Evolutionary conservation across 768 basidiomycete species (phyloP).

Genomic region (Lactarius hatsudake): DNA sequence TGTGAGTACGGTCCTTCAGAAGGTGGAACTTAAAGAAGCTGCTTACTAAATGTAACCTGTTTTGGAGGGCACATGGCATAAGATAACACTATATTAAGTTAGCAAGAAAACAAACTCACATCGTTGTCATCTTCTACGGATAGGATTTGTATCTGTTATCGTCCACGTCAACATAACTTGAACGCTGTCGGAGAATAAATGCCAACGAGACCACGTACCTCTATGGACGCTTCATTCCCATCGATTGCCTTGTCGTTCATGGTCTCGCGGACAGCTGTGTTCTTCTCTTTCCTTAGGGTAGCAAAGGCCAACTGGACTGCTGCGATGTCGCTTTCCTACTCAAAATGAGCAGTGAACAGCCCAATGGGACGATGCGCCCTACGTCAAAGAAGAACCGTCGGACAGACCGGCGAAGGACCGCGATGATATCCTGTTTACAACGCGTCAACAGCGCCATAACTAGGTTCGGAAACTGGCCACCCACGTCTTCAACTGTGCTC

Average conservation of each 20-base stretch:
- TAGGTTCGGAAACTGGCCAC: background rate
- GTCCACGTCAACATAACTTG: background rate
- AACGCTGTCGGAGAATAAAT: background rate
- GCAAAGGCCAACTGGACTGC: conserved; percentile 11
- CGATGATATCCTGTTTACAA: conserved; percentile 10
- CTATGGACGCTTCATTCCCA: conserved; percentile 8
- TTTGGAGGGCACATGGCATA: background rate
- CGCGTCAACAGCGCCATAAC: background rate
- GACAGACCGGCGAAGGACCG: conserved; percentile 16
- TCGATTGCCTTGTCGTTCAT: conserved; percentile 9
- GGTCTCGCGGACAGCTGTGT: background rate
- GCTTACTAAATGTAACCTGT: conserved; percentile 15
- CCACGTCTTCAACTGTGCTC: conserved; percentile 14
- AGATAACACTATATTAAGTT: background rate
- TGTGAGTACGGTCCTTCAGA: background rate
- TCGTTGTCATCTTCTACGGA: conserved; percentile 14
- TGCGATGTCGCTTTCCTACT: conserved; percentile 10
- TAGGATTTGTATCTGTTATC: conserved; percentile 8
- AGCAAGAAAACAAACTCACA: background rate
- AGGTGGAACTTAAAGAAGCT: background rate
- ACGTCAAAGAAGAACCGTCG: conserved; percentile 18
- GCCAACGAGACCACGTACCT: background rate
- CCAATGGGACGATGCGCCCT: background rate
- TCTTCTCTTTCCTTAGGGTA: conserved; percentile 13
- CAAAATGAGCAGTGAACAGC: conserved; percentile 4